Base-by-base conservation (phyloP, 2,329 filamentous ascomycete genomes). In the Bipolaris oryzae region DNA sequence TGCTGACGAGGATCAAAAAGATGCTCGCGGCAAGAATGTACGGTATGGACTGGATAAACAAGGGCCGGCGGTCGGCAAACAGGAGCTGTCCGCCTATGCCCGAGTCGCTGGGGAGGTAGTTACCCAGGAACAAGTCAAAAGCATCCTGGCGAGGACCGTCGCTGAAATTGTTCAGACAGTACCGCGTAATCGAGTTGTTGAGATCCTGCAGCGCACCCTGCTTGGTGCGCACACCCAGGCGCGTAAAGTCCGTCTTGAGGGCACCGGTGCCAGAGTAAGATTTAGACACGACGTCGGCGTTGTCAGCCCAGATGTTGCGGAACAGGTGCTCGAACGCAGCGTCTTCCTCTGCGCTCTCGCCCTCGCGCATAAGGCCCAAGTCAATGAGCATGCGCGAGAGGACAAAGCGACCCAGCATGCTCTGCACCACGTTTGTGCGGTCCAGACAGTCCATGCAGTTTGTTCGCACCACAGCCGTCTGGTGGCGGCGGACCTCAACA, bases 391-490 rank as follows among this genome's bases (percentile, higher is more conserved):
- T 95, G 63, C 92, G 89, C 60, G 93, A 93, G 38, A 99, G 81
- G 13, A 91, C 90, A 85, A 88, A 93, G 49, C 94, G 89, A 9
- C 91, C 95, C 56, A 99, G 86, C 90, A 98, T 96, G 76, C 92
- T 96, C 78, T 99, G 95, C 3, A 99, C 92, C 6, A 99, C 93
- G 69, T 99, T 99, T 50, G 95, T 99, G 50, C 95, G 90, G 77
- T 99, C 95, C 13, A 99, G 85, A 66, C 96, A 99, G 78, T 99
- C 95, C 95, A 99, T 99, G 80, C 95, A 99, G 76, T 99, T 99
- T 37, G 95, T 97, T 51, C 95, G 89, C 62, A 99, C 93, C 15
- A 98, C 93, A 59, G 91, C 92, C 1, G 87, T 91, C 81, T 99
- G 95, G 62, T 86, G 84, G 60, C 86, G 88, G 62, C 92, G 88